phyloP scores from a whole-genome alignment of 2,329 filamentous ascomycete genomes.

The Alternaria dauci region DNA sequence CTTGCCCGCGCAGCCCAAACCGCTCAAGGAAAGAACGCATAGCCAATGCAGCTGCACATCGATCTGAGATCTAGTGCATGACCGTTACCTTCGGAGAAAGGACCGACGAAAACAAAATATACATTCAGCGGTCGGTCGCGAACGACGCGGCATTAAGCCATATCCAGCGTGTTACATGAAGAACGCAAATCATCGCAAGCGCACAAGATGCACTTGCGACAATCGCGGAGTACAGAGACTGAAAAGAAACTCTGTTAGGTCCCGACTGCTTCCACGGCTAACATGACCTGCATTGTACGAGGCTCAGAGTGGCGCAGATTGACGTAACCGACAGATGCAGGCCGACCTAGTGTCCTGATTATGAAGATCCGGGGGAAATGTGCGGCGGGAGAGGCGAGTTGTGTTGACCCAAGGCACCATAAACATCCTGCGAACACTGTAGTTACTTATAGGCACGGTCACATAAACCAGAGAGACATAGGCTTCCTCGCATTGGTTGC shows the following conservation, averaged over 20 bases:
- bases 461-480: background rate
- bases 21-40: background rate
- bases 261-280: background rate
- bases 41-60: background rate
- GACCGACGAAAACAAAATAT: background rate
- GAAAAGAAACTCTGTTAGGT: background rate
- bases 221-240: background rate
- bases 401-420: background rate
- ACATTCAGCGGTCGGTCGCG: background rate
- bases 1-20: background rate
- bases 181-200: background rate
- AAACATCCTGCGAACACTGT: background rate
- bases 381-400: background rate
- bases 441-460: too few species aligned
- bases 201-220: background rate
- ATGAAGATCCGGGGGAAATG: slow-evolving; percentile 5
- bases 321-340: slow-evolving; percentile 1
- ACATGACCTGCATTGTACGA: background rate
- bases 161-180: background rate
- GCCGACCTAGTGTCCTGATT: background rate
- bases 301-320: background rate
- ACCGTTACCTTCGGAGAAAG: background rate
- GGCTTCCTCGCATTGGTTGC: background rate
- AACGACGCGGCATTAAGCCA: background rate
- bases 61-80: background rate